These are phyloP conservation scores for Musa schizocarpa DNA, from an alignment of 176 grass and related monocot genomes.

Conservation along the genomic window DNA sequence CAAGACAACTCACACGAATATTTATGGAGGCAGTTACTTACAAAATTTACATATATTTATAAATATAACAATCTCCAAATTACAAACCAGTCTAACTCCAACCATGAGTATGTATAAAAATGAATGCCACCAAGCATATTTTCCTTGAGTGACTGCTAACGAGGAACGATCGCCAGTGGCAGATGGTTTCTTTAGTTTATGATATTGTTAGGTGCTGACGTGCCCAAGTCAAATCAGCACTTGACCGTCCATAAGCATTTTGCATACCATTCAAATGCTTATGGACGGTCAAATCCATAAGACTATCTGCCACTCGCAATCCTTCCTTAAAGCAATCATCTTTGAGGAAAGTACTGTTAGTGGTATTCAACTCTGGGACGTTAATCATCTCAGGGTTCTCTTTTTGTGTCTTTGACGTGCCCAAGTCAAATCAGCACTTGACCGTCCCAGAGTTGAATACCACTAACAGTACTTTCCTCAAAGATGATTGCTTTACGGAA, in stretches of 20 bases:
- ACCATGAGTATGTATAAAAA: neutral
- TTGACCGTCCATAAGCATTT: constrained; percentile 4
- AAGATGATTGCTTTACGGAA: neutral
- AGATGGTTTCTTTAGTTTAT: neutral
- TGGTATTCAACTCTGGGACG: too few species aligned
- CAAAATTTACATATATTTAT: neutral
- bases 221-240: neutral
- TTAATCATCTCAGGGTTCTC: too few species aligned
- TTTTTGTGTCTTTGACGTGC: too few species aligned
- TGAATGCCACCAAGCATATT: neutral
- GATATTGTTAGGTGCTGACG: neutral
- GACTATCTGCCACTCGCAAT: too few species aligned
- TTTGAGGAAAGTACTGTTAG: too few species aligned
- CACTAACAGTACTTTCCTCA: neutral
- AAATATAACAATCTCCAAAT: neutral
- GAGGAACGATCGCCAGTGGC: neutral
- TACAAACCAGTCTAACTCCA: neutral
- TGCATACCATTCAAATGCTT: too few species aligned
- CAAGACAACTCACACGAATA: too few species aligned
- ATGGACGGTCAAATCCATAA: too few species aligned
- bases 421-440: neutral
- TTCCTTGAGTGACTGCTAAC: neutral
- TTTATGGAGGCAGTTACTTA: neutral
- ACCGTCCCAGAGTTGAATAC: neutral
- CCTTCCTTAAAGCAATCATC: too few species aligned